phyloP scores from a whole-genome alignment of 176 grass and related monocot genomes.

The Canna indica region DNA sequence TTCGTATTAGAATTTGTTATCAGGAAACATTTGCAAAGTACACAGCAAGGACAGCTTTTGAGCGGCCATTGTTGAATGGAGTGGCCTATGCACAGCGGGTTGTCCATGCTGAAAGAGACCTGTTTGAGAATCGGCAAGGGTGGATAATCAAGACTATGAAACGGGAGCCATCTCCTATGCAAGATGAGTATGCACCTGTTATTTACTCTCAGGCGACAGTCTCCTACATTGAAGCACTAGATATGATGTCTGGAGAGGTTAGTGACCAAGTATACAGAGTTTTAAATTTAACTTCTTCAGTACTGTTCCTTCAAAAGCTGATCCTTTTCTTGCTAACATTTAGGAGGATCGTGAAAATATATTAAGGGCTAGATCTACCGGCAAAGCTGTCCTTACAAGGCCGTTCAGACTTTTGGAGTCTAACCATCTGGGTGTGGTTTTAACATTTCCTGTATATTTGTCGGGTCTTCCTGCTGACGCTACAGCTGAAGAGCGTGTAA shows the following conservation, averaged over 20 bases:
- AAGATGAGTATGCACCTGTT: slow-evolving; percentile 90
- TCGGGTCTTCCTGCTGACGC: slow-evolving; percentile 39
- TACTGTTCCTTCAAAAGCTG: not conserved
- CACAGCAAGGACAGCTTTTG: slow-evolving; percentile 71
- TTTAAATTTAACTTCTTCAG: not conserved
- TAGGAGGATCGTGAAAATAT: slow-evolving; percentile 97
- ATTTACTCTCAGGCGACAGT: slow-evolving; percentile 91
- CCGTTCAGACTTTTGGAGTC: slow-evolving; percentile 75
- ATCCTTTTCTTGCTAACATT: not conserved
- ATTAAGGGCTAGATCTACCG: slow-evolving; percentile 54
- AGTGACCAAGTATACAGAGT: not conserved
- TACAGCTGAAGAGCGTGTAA: slow-evolving; percentile 54
- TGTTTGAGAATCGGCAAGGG: slow-evolving; percentile 71
- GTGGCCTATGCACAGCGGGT: slow-evolving; percentile 89
- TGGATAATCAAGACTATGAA: slow-evolving; percentile 97
- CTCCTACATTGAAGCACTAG: slow-evolving; percentile 92
- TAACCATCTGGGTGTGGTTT: slow-evolving; percentile 79
- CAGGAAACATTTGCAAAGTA: slow-evolving; percentile 87
- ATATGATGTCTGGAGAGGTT: slow-evolving; percentile 65
- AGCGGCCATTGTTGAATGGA: slow-evolving; percentile 74
- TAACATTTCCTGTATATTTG: slow-evolving; percentile 88
- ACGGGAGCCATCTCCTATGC: slow-evolving; percentile 61
- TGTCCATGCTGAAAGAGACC: slow-evolving; percentile 51
- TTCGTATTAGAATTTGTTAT: slow-evolving; percentile 7
- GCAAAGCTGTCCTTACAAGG: slow-evolving; percentile 82